Percentiles rank a stretch among this genome's conserved stretches.
phyloP scores from a whole-genome alignment of 1,139 yeast genomes.

The Candida sanyaensis region DNA sequence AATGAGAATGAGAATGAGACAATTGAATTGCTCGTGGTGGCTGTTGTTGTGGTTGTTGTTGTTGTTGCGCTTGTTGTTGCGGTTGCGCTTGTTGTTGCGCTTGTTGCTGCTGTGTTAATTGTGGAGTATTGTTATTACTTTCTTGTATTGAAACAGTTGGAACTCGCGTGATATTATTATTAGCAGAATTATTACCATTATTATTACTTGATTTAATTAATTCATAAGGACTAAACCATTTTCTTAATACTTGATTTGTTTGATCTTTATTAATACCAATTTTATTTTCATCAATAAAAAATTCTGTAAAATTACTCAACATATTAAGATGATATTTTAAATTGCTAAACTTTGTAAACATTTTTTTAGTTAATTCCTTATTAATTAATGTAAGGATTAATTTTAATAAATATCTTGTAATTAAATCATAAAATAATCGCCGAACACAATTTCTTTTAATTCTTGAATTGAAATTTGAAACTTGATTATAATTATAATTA shows the following conservation, averaged over 20 bases:
- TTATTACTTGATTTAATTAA: neutral
- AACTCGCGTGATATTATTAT: no score
- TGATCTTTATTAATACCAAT: slow-evolving; percentile 3
- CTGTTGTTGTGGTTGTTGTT: neutral
- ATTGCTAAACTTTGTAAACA: slow-evolving; percentile 2
- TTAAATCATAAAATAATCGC: slow-evolving; percentile 9
- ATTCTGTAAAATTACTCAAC: slow-evolving; percentile 7
- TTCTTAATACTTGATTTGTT: slow-evolving; percentile 4
- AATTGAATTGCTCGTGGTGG: neutral
- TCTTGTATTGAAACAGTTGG: neutral
- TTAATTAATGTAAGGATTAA: neutral
- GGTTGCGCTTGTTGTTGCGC: neutral
- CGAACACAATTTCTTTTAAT: slow-evolving; percentile 8
- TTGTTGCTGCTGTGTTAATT: neutral
- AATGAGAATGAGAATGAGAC: no score
- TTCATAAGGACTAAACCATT: slow-evolving; percentile 13
- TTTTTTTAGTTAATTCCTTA: neutral
- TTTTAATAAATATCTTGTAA: slow-evolving; percentile 8
- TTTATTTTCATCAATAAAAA: slow-evolving; percentile 4
- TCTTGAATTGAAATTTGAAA: neutral
- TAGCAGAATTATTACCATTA: neutral
- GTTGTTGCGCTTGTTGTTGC: slow-evolving; percentile 1
- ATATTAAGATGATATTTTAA: slow-evolving; percentile 10
- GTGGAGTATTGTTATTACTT: neutral
- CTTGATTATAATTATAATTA: neutral